Evolutionary conservation across 208 protist genomes (phyloP).

Genomic region (Porcisia hertigi): DNA sequence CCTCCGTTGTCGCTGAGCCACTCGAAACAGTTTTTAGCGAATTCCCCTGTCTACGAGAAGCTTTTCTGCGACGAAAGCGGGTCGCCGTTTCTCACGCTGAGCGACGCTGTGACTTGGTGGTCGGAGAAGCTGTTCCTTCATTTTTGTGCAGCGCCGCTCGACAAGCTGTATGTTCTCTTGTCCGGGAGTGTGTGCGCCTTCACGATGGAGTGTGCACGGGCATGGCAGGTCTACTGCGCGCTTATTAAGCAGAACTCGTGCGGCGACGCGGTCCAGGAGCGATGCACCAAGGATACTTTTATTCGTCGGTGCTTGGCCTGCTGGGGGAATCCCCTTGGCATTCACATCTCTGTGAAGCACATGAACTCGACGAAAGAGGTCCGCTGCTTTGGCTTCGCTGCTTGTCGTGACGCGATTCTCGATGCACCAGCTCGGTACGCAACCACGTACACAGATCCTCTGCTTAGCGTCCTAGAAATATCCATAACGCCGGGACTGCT

Average conservation of each 20-base stretch:
- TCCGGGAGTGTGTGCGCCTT: slow-evolving; percentile 64
- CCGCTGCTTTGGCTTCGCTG: slow-evolving; percentile 29
- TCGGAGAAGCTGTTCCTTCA: slow-evolving; percentile 24
- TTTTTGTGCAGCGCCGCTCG: slow-evolving; percentile 22
- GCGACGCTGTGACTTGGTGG: slow-evolving; percentile 27
- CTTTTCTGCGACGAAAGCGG: slow-evolving; percentile 47
- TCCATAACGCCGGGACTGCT: slow-evolving; percentile 53
- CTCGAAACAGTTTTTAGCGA: slow-evolving; percentile 33
- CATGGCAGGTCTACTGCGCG: slow-evolving; percentile 67
- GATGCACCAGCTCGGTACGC: slow-evolving; percentile 27
- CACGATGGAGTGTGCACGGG: slow-evolving; percentile 51
- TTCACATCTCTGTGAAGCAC: slow-evolving; percentile 41
- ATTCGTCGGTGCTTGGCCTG: slow-evolving; percentile 51
- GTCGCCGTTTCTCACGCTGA: slow-evolving; percentile 26
- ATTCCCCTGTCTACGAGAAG: slow-evolving; percentile 56
- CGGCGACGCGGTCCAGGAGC: slow-evolving; percentile 25
- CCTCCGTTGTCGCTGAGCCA: slow-evolving; percentile 29
- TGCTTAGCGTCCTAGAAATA: slow-evolving; percentile 45
- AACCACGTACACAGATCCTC: slow-evolving; percentile 12
- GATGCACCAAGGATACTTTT: slow-evolving; percentile 58
- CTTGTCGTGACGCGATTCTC: slow-evolving; percentile 23
- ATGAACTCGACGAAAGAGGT: slow-evolving; percentile 21
- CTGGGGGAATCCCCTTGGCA: slow-evolving; percentile 65
- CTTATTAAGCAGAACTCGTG: slow-evolving; percentile 37
- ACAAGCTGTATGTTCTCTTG: slow-evolving; percentile 56